phyloP scores from a whole-genome alignment of 306 rosid genomes.

The Quercus cerris region DNA sequence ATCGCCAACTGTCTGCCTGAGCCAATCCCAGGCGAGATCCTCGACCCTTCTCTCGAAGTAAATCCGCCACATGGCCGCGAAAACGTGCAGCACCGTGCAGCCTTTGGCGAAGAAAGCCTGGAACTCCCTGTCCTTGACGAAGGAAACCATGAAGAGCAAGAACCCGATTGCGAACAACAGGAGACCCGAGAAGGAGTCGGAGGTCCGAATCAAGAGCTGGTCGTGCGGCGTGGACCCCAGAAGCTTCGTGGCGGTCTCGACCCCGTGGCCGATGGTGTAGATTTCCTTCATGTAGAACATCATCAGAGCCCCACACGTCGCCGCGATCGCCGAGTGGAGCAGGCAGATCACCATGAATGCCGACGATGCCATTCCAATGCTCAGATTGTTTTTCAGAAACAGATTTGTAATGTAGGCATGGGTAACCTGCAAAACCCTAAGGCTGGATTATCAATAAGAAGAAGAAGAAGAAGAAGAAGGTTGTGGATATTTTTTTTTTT shows the following conservation, averaged over 20 bases:
- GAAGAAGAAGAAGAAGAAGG: neutral
- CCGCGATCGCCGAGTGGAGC: constrained; percentile 67
- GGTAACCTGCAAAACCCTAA: constrained; percentile 23
- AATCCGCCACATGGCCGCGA: constrained; percentile 86
- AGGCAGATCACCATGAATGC: constrained; percentile 80
- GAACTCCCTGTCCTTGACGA: constrained; percentile 74
- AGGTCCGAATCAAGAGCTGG: constrained; percentile 85
- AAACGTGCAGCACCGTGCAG: constrained; percentile 59
- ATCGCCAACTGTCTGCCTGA: constrained; percentile 88
- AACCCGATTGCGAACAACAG: constrained; percentile 80
- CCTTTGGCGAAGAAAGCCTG: constrained; percentile 88
- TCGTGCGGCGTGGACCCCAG: constrained; percentile 92
- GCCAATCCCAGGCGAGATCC: constrained; percentile 92
- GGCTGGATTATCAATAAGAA: neutral
- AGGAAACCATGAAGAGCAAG: constrained; percentile 81
- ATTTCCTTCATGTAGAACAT: constrained; percentile 95
- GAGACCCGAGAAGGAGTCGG: constrained; percentile 88
- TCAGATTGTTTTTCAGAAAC: constrained; percentile 2
- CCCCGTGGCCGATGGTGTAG: constrained; percentile 80
- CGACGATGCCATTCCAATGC: constrained; percentile 16
- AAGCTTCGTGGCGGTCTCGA: constrained; percentile 57
- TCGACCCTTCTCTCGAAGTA: constrained; percentile 81
- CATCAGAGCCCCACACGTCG: constrained; percentile 68
- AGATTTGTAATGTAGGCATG: neutral
- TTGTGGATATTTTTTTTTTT: neutral